Evolutionary conservation across 1,284 basidiomycete species (phyloP), one percentile per base, ranked within the genome.

Genomic region (Papiliotrema terrestris): DNA sequence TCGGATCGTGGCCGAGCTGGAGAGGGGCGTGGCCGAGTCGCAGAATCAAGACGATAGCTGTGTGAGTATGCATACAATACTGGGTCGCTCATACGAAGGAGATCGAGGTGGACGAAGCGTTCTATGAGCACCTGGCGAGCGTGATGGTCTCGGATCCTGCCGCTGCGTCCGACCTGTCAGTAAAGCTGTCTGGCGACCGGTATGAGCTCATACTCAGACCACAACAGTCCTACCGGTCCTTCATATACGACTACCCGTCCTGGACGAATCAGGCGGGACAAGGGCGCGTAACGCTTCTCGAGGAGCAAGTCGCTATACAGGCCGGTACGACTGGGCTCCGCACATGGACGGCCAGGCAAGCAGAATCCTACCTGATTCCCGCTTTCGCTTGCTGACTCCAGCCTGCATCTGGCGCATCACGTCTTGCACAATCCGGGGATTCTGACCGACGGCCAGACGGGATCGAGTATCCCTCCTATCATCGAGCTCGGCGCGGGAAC

Each of bases 401-500:
- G 60, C 8, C 43, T 63, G 19, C 66, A 73, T 54, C 62, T 75
- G 9, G 73, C 62, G 9, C 69, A 75, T 58, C 67, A 72, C 49
- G 57, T 76, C 20, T 53, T 75, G 2, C 52, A 59, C 15, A 32
- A 63, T n/a, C 54, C 60, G 1, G 9, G 26, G 1, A 11, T 52
- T 9, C 47, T 68, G 26, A 55, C 26, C 0, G 14, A 8, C n/a
- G 17, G 47, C 2, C 15, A n/a, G 22, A 22, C 29, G 13, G 11
- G 6, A 19, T 20, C 39, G 17, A 4, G 1, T 2, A 43, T 13
- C 20, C 46, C 55, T 9, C 54, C 52, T 3, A 56, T 72, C 1
- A 37, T 78, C 5, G 77, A 78, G 63, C 64, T 77, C 5, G 76
- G 76, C 9, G 67, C 74, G 8, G 77, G 77, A 1, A 74, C 74